A percentile compares a stretch with the other conserved stretches of the same genome.
phyloP scores from a whole-genome alignment of 805 yeast genomes.

The Barnettozyma botsteinii region DNA sequence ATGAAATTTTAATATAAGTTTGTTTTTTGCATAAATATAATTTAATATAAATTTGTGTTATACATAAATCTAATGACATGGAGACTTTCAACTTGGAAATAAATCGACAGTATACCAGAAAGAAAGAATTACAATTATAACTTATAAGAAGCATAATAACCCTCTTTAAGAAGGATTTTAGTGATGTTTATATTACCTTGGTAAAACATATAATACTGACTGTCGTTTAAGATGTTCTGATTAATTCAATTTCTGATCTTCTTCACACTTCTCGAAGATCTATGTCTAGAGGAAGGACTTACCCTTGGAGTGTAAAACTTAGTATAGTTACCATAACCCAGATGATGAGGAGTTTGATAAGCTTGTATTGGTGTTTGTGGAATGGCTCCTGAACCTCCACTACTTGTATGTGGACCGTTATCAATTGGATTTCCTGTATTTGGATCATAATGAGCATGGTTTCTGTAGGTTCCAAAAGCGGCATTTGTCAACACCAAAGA shows the following conservation, averaged over 20 bases:
- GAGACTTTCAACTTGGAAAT: no score
- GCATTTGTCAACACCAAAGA: constrained; percentile 46
- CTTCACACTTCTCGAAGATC: constrained; percentile 3
- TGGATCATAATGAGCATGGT: constrained; percentile 19
- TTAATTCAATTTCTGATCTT: constrained; percentile 3
- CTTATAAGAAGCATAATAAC: no score
- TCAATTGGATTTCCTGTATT: background rate
- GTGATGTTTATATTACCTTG: no score
- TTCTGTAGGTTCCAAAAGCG: constrained; percentile 40
- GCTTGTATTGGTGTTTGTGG: constrained; percentile 21
- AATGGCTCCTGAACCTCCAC: background rate
- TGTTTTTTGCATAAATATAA: no score
- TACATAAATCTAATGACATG: no score
- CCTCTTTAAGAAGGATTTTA: no score
- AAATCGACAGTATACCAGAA: no score
- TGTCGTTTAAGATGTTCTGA: no score
- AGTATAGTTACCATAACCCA: constrained; percentile 2
- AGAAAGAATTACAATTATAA: no score
- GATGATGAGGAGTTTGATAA: constrained; percentile 13
- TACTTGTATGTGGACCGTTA: constrained; percentile 10
- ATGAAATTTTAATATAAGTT: no score
- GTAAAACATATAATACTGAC: no score
- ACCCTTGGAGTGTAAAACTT: constrained; percentile 8
- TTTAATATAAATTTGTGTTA: no score
- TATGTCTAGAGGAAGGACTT: constrained; percentile 9